These are phyloP conservation scores for Trichoderma asperellum DNA, from an alignment of 2,329 filamentous ascomycete genomes.

Conservation along the genomic window DNA sequence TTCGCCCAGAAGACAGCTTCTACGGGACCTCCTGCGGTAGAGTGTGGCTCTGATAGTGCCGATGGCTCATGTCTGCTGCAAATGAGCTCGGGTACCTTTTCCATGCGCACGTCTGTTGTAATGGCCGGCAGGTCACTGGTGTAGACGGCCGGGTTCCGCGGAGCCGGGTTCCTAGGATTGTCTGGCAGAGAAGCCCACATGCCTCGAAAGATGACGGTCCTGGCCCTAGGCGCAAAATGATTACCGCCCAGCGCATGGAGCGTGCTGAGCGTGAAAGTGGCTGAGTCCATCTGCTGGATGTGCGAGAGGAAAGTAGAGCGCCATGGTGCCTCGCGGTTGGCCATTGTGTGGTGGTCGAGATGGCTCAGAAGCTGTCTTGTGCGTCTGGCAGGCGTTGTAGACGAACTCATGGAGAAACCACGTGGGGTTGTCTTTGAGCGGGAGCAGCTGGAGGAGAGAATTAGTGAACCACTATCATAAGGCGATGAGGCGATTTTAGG, in stretches of 20 bases:
- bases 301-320: conserved; percentile 57
- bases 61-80: conserved; percentile 45
- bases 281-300: conserved; percentile 50
- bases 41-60: conserved; percentile 43
- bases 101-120: conserved; percentile 87
- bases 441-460: neutral
- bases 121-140: conserved; percentile 80
- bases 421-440: neutral
- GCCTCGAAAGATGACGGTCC: conserved; percentile 84
- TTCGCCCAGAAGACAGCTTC: conserved; percentile 85
- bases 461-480: neutral
- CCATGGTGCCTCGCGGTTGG: conserved; percentile 55
- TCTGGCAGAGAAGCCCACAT: conserved; percentile 76
- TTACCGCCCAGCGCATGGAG: conserved; percentile 49
- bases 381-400: conserved; percentile 33
- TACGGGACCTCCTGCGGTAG: conserved; percentile 68
- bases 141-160: conserved; percentile 69
- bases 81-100: conserved; percentile 76
- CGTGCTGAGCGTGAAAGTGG: conserved; percentile 57
- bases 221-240: conserved; percentile 60
- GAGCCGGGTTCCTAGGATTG: conserved; percentile 73
- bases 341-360: conserved; percentile 37
- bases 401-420: conserved; percentile 30
- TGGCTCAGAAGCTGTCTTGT: conserved; percentile 38
- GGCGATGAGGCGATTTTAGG: conserved; percentile 4